These are phyloP conservation scores for Pseudogymnoascus sp. DNA, from an alignment of 2,329 filamentous ascomycete genomes.

Conservation along the genomic window DNA sequence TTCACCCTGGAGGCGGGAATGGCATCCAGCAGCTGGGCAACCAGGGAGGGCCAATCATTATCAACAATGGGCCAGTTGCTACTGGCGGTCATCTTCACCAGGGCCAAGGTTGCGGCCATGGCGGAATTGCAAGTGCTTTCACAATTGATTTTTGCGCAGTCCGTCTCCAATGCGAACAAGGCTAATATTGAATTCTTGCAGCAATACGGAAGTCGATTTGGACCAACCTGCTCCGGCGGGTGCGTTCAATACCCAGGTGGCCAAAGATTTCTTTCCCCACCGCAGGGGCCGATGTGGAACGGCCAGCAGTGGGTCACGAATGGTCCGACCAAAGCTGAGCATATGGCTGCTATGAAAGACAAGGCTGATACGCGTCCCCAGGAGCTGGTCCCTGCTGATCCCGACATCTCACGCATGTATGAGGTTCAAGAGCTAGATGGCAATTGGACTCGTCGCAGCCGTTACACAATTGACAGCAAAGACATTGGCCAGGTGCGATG, in stretches of 20 bases:
- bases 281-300: slow-evolving; percentile 12
- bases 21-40: slow-evolving; percentile 3
- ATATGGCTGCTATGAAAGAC: slow-evolving; percentile 10
- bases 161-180: neutral
- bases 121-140: slow-evolving; percentile 7
- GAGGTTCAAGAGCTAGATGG: slow-evolving; percentile 52
- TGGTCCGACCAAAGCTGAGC: slow-evolving; percentile 40
- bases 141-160: neutral
- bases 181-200: neutral
- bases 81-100: slow-evolving; percentile 2
- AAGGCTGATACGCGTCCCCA: slow-evolving; percentile 33
- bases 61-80: slow-evolving; percentile 11
- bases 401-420: slow-evolving; percentile 52
- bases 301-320: slow-evolving; percentile 53
- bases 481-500: slow-evolving; percentile 44
- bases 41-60: slow-evolving; percentile 9
- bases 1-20: neutral
- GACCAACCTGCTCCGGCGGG: neutral
- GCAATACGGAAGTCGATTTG: slow-evolving; percentile 3
- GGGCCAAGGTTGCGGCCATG: neutral
- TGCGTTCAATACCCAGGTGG: neutral
- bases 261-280: neutral
- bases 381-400: slow-evolving; percentile 54
- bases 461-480: slow-evolving; percentile 51
- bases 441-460: slow-evolving; percentile 50